Base-by-base conservation (phyloP, 2,329 filamentous ascomycete genomes). In the Coniochaeta ligniaria region DNA sequence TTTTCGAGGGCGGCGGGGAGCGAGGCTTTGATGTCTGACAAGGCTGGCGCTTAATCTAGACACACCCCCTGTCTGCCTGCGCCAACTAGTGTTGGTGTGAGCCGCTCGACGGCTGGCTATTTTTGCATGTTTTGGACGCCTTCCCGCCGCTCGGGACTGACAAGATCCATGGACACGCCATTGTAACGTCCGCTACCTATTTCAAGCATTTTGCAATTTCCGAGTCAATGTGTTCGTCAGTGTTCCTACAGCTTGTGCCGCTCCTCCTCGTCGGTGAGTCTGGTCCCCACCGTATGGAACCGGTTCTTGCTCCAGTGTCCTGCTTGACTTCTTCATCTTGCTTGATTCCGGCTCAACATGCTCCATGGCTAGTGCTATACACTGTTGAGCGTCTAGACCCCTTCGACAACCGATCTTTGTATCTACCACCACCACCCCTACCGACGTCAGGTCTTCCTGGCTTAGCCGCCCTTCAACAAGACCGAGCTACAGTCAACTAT, bases 391-490 rank as follows among this genome's bases (percentile, higher is more conserved):
- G 47, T 52, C 24, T 28, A 52, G 45, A 45, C n/a, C 14, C 16
- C 57, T 31, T 16, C 7, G 41, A 24, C 24, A 45, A 58, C 8
- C 38, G 17, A 58, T 35, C 5, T 33, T 43, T 17, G 31, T 33
- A 28, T 54, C n/a, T n/a, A n/a, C n/a, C n/a, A 11, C 24, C 31
- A 9, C 38, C 33, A 47, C 8, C 60, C 61, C 52, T 65, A 65
- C 60, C 63, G 62, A 62, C 63, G 65, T 63, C 64, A 60, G 67
- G 12, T 31, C 47, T 52, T 52, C 65, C 65, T 67, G 64, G 63
- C 61, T 68, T 73, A 73, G 66, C 71, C 71, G 72, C 72, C 72
- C 68, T 73, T 68, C 66, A 65, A 65, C 60, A 62, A 17, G 47
- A 22, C 47, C 47, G 31, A 17, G 26, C 47, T 52, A 52, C 47